phyloP scores from a whole-genome alignment of 225 moss, liverwort and hornwort genomes.

The Rhytidiadelphus loreus region DNA sequence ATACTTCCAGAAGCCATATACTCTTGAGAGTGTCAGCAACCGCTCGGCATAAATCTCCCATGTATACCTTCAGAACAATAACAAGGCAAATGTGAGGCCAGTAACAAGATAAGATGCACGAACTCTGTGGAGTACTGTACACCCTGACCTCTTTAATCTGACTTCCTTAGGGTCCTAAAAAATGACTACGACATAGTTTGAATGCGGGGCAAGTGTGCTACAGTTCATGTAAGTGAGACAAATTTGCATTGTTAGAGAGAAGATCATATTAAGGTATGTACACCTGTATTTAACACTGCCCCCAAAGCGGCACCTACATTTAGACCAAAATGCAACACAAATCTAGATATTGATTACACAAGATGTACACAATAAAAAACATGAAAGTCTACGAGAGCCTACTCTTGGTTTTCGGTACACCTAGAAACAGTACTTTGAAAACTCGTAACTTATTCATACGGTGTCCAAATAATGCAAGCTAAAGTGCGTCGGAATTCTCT shows the following conservation, averaged over 20 bases:
- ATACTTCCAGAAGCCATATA: conserved; percentile 55
- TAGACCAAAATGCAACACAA: background rate
- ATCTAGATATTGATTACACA: background rate
- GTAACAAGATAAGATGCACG: background rate
- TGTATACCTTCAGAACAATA: conserved; percentile 28
- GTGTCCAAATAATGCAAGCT: background rate
- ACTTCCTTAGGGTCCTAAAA: background rate
- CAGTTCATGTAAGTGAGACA: background rate
- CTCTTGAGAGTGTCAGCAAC: conserved; percentile 40
- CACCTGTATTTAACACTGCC: background rate
- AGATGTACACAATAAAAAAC: background rate
- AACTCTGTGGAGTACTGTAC: background rate
- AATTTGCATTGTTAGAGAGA: background rate
- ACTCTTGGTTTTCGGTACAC: too few relatives aligned
- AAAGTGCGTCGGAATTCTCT: background rate
- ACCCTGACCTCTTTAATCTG: background rate
- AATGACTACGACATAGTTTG: background rate
- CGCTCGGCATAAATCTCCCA: conserved; percentile 48
- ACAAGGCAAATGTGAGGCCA: background rate
- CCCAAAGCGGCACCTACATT: background rate
- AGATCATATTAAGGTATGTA: background rate
- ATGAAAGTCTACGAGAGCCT: background rate
- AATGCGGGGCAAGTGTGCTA: background rate
- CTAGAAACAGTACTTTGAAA: background rate
- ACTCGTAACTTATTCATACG: background rate